phyloP scores from a whole-genome alignment of 2,329 filamentous ascomycete species.

The Golovinomyces cichoracearum region DNA sequence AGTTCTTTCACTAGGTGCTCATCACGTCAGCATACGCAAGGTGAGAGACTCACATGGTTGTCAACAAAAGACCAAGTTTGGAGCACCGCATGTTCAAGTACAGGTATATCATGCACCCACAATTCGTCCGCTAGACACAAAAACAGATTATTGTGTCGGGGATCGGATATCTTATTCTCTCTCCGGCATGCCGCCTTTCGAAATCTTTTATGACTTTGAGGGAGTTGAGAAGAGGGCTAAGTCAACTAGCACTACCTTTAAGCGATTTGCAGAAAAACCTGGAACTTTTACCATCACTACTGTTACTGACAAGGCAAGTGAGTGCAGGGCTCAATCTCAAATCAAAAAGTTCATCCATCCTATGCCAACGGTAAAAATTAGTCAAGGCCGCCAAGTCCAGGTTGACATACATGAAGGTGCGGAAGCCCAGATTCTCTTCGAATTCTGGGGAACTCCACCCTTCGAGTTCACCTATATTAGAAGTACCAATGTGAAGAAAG shows the following conservation, averaged over 20 bases:
- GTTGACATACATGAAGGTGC: conserved; percentile 94
- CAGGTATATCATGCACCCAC: conserved; percentile 81
- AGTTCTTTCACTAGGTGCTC: conserved; percentile 65
- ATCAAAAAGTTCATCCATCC: conserved; percentile 69
- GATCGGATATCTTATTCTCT: conserved; percentile 83
- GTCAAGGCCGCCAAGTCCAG: conserved; percentile 51
- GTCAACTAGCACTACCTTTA: conserved; percentile 58
- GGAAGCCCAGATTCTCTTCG: conserved; percentile 75
- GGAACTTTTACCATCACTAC: conserved; percentile 72
- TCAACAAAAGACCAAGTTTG: conserved; percentile 46
- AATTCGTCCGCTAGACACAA: conserved; percentile 65
- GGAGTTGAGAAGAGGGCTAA: conserved; percentile 53
- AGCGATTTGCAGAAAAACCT: conserved; percentile 72
- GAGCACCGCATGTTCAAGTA: conserved; percentile 57
- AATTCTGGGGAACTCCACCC: conserved; percentile 83
- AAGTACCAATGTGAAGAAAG: conserved; percentile 56
- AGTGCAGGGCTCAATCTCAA: conserved; percentile 57
- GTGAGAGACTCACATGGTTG: conserved; percentile 74
- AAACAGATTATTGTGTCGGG: conserved; percentile 77
- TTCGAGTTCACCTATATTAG: conserved; percentile 96
- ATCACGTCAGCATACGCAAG: conserved; percentile 67
- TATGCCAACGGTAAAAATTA: conserved; percentile 74
- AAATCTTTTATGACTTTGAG: conserved; percentile 76
- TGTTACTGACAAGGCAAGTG: conserved; percentile 64
- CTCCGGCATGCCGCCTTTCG: conserved; percentile 73